Conservation (phyloP, 345 rosid genomes). For the Melaleuca quinquenervia region DNA sequence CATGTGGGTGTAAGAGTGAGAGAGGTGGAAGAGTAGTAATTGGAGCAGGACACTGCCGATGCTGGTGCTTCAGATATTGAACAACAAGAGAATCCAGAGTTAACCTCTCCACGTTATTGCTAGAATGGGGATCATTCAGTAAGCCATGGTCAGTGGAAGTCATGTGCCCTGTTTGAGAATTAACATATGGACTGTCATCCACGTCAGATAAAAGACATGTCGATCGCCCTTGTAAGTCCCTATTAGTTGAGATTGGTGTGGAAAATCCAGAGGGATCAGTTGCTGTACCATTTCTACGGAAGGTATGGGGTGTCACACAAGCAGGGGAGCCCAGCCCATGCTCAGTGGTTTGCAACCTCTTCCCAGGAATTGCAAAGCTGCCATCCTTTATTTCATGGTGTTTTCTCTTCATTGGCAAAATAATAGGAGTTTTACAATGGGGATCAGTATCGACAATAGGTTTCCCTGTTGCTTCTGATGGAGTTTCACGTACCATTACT, state of each 20-base stretch:
- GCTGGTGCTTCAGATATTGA: slow-evolving; percentile 95
- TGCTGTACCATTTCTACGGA: slow-evolving; percentile 28
- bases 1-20: slow-evolving; percentile 86
- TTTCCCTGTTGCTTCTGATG: slow-evolving; percentile 25
- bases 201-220: slow-evolving; percentile 24
- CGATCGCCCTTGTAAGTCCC: slow-evolving; percentile 31
- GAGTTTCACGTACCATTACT: slow-evolving; percentile 24
- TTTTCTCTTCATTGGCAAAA: slow-evolving; percentile 71
- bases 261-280: slow-evolving; percentile 40
- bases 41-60: slow-evolving; percentile 98
- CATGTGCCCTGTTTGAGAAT: slow-evolving; percentile 26
- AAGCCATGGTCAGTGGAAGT: slow-evolving; percentile 38
- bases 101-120: slow-evolving; percentile 53
- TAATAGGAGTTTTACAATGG: slow-evolving; percentile 57
- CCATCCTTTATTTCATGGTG: slow-evolving; percentile 57
- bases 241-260: slow-evolving; percentile 38
- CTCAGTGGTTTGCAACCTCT: slow-evolving; percentile 63
- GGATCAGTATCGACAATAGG: slow-evolving; percentile 35
- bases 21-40: slow-evolving; percentile 96
- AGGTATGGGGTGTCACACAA: slow-evolving; percentile 40
- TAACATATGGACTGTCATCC: slow-evolving; percentile 46
- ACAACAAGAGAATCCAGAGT: slow-evolving; percentile 80
- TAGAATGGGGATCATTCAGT: slow-evolving; percentile 44
- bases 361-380: slow-evolving; percentile 39
- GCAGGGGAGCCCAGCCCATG: slow-evolving; percentile 56